Conservation (phyloP, 1,284 basidiomycete species). For the Fereydounia khargensis region DNA sequence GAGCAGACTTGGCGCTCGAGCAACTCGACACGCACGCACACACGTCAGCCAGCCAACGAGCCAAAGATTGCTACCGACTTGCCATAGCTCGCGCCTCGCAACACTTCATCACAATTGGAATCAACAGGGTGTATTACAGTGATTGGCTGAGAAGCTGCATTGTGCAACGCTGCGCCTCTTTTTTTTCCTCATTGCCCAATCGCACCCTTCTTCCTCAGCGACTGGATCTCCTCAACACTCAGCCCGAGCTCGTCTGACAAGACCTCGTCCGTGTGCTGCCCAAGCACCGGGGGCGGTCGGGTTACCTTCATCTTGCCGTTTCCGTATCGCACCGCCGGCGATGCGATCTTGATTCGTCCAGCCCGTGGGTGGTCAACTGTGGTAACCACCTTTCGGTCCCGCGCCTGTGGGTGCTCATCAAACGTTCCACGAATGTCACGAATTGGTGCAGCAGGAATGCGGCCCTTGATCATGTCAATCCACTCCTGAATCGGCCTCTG, state of each 20-base stretch:
- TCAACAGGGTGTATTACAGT: too few relatives aligned
- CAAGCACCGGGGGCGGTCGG: slow-evolving; percentile 51
- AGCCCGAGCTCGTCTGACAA: slow-evolving; percentile 69
- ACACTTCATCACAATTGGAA: too few relatives aligned
- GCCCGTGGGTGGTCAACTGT: slow-evolving; percentile 69
- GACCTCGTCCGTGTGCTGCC: slow-evolving; percentile 59
- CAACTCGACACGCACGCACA: too few relatives aligned
- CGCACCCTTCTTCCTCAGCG: slow-evolving; percentile 59
- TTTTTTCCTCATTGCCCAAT: slow-evolving; percentile 26
- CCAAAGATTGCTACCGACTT: too few relatives aligned
- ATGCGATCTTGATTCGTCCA: slow-evolving; percentile 80
- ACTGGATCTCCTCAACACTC: slow-evolving; percentile 63
- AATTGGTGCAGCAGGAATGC: slow-evolving; percentile 62
- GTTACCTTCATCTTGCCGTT: slow-evolving; percentile 64
- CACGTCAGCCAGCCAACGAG: too few relatives aligned
- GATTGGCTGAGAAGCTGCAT: too few relatives aligned
- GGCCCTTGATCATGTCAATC: slow-evolving; percentile 37
- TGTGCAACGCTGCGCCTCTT: background rate
- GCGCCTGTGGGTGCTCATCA: slow-evolving; percentile 76
- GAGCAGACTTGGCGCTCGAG: too few relatives aligned
- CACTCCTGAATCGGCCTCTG: slow-evolving; percentile 33
- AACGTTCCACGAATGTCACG: slow-evolving; percentile 89
- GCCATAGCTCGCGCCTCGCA: too few relatives aligned
- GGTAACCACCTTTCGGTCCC: slow-evolving; percentile 66
- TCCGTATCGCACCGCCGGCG: slow-evolving; percentile 83